Percentiles rank a stretch among this genome's conserved stretches.
Conservation (phyloP, 2,329 filamentous ascomycete species). For the Paracorniculantispora psalliotae region DNA sequence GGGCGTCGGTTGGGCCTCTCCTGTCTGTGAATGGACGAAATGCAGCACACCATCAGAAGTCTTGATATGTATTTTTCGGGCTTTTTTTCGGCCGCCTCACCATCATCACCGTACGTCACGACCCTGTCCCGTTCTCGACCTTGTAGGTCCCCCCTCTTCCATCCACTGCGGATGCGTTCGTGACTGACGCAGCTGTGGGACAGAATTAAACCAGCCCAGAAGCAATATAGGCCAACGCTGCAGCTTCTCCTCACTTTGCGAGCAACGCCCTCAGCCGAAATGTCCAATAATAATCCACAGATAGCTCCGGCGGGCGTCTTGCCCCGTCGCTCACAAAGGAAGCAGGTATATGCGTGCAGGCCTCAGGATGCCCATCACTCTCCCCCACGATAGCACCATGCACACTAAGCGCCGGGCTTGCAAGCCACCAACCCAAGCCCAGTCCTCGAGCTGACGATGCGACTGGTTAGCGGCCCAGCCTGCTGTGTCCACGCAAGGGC, state of each 20-base stretch:
- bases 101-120: not conserved
- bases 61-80: not conserved
- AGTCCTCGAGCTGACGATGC: not conserved
- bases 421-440: constrained; percentile 8
- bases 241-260: too few species aligned
- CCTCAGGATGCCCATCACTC: constrained; percentile 5
- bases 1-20: constrained; percentile 9
- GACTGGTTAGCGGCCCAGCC: not conserved
- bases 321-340: not conserved
- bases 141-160: not conserved
- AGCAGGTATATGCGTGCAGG: not conserved
- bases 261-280: not conserved
- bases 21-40: not conserved
- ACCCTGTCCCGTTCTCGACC: not conserved
- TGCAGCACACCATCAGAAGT: not conserved
- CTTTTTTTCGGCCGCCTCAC: not conserved
- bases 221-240: not conserved
- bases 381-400: constrained; percentile 1
- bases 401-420: constrained; percentile 2
- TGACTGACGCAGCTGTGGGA: constrained; percentile 4
- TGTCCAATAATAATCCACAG: not conserved
- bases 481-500: not conserved
- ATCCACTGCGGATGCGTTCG: constrained; percentile 5
- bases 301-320: not conserved
- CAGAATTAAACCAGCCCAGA: not conserved